Conservation (phyloP, 2,329 filamentous ascomycete genomes). For the Paecilomyces formosus region DNA sequence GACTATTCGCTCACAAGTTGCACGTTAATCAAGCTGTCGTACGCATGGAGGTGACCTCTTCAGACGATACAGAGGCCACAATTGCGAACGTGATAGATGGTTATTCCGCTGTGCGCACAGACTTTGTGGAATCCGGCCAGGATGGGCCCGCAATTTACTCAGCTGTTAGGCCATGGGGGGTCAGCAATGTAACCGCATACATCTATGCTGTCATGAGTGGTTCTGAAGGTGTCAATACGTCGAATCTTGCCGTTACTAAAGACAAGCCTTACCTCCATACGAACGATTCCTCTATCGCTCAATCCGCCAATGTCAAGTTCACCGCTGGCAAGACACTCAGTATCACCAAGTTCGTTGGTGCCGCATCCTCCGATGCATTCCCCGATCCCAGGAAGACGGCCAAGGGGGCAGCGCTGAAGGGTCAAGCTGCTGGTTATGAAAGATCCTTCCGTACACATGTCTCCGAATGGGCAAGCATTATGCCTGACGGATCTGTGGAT, state of each 20-base stretch:
- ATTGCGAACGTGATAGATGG: conserved; percentile 64
- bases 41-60: conserved; percentile 51
- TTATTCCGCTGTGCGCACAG: conserved; percentile 57
- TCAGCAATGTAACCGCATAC: conserved; percentile 57
- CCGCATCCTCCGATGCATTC: conserved; percentile 63
- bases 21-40: conserved; percentile 56
- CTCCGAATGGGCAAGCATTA: conserved; percentile 54
- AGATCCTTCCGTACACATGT: conserved; percentile 49
- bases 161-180: conserved; percentile 55
- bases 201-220: conserved; percentile 41
- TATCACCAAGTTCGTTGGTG: conserved; percentile 61
- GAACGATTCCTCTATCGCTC: conserved; percentile 59
- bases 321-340: conserved; percentile 46
- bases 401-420: conserved; percentile 46
- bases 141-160: conserved; percentile 55
- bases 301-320: conserved; percentile 49
- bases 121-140: conserved; percentile 49
- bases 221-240: conserved; percentile 33
- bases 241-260: conserved; percentile 36
- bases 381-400: conserved; percentile 49
- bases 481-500: conserved; percentile 57
- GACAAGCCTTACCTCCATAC: conserved; percentile 43
- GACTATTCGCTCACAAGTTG: conserved; percentile 59
- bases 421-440: conserved; percentile 48
- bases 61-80: conserved; percentile 46